Percentiles rank a stretch among this genome's conserved stretches.
These are phyloP conservation scores for Phlyctochytrium arcticum DNA, from an alignment of 192 early-diverging fungal species.

Conservation along the genomic window DNA sequence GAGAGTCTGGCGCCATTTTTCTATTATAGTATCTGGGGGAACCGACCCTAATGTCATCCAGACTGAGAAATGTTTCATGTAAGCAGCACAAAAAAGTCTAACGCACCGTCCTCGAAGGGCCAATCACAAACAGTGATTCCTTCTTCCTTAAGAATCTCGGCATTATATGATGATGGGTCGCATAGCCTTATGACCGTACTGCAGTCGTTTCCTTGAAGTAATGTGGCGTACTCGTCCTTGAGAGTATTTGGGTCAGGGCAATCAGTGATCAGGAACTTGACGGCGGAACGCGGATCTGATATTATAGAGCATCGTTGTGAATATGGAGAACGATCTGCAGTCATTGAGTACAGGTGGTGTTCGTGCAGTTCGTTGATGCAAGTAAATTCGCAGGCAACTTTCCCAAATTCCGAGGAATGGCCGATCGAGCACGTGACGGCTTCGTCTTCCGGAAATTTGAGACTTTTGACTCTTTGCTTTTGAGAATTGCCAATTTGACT, in stretches of 20 bases:
- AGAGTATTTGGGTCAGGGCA: slow-evolving; percentile 3
- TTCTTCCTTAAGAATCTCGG: slow-evolving; percentile 54
- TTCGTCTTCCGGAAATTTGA: no score
- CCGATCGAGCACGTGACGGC: no score
- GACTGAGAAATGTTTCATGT: not conserved
- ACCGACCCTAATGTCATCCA: slow-evolving; percentile 38
- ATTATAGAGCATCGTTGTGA: slow-evolving; percentile 5
- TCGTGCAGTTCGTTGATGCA: not conserved
- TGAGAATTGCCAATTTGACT: no score
- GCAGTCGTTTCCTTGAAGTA: slow-evolving; percentile 38
- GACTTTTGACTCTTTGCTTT: no score
- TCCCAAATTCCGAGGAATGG: not conserved
- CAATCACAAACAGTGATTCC: slow-evolving; percentile 73
- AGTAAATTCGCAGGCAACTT: not conserved
- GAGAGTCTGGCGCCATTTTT: slow-evolving; percentile 56
- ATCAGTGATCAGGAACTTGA: slow-evolving; percentile 21
- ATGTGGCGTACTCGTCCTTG: not conserved
- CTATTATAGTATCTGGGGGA: slow-evolving; percentile 31
- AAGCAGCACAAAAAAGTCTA: not conserved
- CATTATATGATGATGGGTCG: slow-evolving; percentile 68
- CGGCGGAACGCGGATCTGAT: not conserved
- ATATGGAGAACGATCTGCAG: slow-evolving; percentile 3
- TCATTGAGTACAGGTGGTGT: not conserved
- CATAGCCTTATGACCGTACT: slow-evolving; percentile 81
- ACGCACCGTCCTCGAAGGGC: slow-evolving; percentile 80